phyloP scores from a whole-genome alignment of 371 early-diverging fungal species.

The Mucor velutinosus region DNA sequence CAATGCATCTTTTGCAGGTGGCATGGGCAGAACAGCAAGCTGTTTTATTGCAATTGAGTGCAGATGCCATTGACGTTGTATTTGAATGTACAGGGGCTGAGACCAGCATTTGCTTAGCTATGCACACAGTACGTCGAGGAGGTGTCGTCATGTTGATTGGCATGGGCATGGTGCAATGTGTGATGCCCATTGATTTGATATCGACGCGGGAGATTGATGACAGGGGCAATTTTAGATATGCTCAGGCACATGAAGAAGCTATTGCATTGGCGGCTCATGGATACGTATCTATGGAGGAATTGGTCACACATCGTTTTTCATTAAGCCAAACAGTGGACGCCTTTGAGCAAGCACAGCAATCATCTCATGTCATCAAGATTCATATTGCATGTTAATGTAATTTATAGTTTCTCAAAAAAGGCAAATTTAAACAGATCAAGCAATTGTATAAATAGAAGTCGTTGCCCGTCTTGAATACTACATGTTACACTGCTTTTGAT shows the following conservation, averaged over 20 bases:
- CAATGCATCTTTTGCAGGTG: too few species aligned
- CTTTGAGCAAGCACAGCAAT: conserved; percentile 42
- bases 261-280: conserved; percentile 42
- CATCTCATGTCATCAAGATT: conserved; percentile 44
- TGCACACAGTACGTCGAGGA: conserved; percentile 41
- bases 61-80: conserved; percentile 41
- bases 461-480: too few species aligned
- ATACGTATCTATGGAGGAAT: conserved; percentile 39
- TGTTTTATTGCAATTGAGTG: conserved; percentile 20
- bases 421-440: conserved; percentile 15
- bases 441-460: not conserved
- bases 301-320: conserved; percentile 46
- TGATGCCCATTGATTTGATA: conserved; percentile 36
- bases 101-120: conserved; percentile 42
- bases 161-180: conserved; percentile 38
- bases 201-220: conserved; percentile 41
- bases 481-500: too few species aligned
- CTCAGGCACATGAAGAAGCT: conserved; percentile 43
- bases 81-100: conserved; percentile 53
- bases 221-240: conserved; percentile 46
- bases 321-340: conserved; percentile 41
- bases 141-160: conserved; percentile 47
- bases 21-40: conserved; percentile 23
- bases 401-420: not conserved
- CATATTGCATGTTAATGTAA: conserved; percentile 28